These are phyloP conservation scores for Candida khao-thaluensis DNA, from an alignment of 805 yeast species.

Conservation along the genomic window DNA sequence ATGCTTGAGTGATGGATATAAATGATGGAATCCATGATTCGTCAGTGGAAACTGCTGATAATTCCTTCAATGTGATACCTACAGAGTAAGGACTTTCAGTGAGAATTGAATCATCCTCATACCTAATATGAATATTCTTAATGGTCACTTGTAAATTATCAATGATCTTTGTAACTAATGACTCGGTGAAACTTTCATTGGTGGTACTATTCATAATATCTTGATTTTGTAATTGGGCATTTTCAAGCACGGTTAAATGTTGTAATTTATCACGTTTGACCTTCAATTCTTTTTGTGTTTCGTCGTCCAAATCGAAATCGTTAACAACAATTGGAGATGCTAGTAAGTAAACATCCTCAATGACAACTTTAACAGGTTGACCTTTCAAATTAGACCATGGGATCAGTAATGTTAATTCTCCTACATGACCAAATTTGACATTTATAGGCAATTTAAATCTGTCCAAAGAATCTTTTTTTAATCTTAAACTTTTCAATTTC, in stretches of 20 bases:
- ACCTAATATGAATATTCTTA: conserved; percentile 86
- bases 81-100: conserved; percentile 75
- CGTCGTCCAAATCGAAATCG: conserved; percentile 56
- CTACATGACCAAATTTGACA: conserved; percentile 85
- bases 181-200: conserved; percentile 82
- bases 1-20: conserved; percentile 62
- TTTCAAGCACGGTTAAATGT: conserved; percentile 62
- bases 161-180: conserved; percentile 81
- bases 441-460: conserved; percentile 81
- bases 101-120: conserved; percentile 75
- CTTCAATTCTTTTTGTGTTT: conserved; percentile 57
- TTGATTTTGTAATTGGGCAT: conserved; percentile 36
- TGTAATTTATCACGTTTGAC: conserved; percentile 66
- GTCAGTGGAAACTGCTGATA: conserved; percentile 90
- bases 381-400: conserved; percentile 96
- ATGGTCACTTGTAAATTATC: conserved; percentile 92
- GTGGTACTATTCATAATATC: conserved; percentile 38
- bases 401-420: conserved; percentile 83
- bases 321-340: conserved; percentile 67
- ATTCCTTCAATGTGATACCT: conserved; percentile 79
- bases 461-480: conserved; percentile 88
- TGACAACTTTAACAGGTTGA: conserved; percentile 84
- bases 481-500: conserved; percentile 68
- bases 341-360: conserved; percentile 82
- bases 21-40: conserved; percentile 82